These are phyloP conservation scores for Pharnaceum exiguum DNA, from an alignment of 148 eudicot species.

Conservation along the genomic window DNA sequence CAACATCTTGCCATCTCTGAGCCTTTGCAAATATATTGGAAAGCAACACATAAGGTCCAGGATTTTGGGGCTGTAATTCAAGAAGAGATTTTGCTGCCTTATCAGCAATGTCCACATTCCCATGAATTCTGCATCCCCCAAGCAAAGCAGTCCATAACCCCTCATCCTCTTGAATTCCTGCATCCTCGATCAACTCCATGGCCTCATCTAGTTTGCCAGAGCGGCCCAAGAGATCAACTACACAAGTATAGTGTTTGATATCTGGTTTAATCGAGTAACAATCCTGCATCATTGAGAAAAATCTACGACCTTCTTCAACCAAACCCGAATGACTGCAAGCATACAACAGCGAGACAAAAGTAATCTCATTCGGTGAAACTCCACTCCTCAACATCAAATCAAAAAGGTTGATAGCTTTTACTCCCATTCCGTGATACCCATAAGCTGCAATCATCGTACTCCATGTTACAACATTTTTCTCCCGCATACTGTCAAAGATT, in stretches of 20 bases:
- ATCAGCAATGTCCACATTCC: slow-evolving; percentile 17
- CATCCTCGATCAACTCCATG: slow-evolving; percentile 12
- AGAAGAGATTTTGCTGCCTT: slow-evolving; percentile 26
- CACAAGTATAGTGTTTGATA: slow-evolving; percentile 24
- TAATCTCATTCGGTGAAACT: slow-evolving; percentile 18
- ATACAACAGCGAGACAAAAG: slow-evolving; percentile 19
- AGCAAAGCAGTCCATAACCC: slow-evolving; percentile 26
- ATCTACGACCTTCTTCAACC: slow-evolving; percentile 14
- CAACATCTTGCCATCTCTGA: slow-evolving; percentile 23
- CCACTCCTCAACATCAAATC: slow-evolving; percentile 17
- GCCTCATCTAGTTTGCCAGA: slow-evolving; percentile 24
- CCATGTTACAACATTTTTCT: slow-evolving; percentile 24
- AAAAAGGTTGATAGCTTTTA: slow-evolving; percentile 19
- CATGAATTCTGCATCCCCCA: slow-evolving; percentile 23
- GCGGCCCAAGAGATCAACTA: slow-evolving; percentile 28
- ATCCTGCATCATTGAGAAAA: slow-evolving; percentile 15
- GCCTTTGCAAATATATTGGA: slow-evolving; percentile 33
- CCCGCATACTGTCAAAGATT: slow-evolving; percentile 19
- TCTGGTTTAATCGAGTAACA: slow-evolving; percentile 11
- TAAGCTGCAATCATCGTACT: slow-evolving; percentile 27
- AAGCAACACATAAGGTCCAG: slow-evolving; percentile 28
- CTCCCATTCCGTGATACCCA: slow-evolving; percentile 26
- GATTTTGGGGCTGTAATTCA: slow-evolving; percentile 20
- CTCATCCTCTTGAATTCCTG: slow-evolving; percentile 11
- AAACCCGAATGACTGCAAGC: slow-evolving; percentile 28